Evolutionary conservation across 1,284 basidiomycete species (phyloP), one percentile per base, ranked within the genome.

Genomic region (Stygiomarasmius scandens): DNA sequence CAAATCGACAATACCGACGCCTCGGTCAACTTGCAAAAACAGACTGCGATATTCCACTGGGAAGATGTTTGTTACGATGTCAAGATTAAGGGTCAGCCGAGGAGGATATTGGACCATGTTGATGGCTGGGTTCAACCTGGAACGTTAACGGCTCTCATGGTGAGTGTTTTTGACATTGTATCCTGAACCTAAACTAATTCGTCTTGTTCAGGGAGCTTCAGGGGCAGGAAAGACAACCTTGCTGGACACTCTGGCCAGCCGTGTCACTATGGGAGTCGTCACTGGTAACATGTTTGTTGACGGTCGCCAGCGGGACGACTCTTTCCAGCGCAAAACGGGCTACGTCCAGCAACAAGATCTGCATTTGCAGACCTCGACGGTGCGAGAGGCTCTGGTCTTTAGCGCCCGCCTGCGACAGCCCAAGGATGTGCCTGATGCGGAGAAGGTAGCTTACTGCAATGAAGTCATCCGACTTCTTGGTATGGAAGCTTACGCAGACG

Each of bases 361-460:
- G 3, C 83, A 85, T 67, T 65, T 83, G 56, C 66, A 77, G 3
- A 81, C 77, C 19, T 71, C 74, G 4, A 84, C 81, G 23, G 87
- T 90, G 8, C 81, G 88, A 38, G 88, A 90, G 66, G 86, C 87
- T 3, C 73, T 90, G 0, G 74, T 81, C 29, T 90, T 90, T 76
- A 83, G 80, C 8, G 88, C 87, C 0, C 73, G 83, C 64, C 74
- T 90, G 12, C 81, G 88, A 36, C 87, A 90, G 65, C 82, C 85
- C 4, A 69, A 74, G 23, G 67, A 75, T 27, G 77, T 86, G 5
- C 70, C 84, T 2, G 71, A 78, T 52, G 70, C 68, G 22, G 87
- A 89, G 67, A 89, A 89, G 72, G 74, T 84, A 58, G 82, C 77
- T 36, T 90, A 87, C 64, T 86, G 87, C 60, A 86, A 89, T 54